Evolutionary conservation across 1,139 yeast genomes (phyloP).

Genomic region (Lodderomyces pseudojiufengensis): DNA sequence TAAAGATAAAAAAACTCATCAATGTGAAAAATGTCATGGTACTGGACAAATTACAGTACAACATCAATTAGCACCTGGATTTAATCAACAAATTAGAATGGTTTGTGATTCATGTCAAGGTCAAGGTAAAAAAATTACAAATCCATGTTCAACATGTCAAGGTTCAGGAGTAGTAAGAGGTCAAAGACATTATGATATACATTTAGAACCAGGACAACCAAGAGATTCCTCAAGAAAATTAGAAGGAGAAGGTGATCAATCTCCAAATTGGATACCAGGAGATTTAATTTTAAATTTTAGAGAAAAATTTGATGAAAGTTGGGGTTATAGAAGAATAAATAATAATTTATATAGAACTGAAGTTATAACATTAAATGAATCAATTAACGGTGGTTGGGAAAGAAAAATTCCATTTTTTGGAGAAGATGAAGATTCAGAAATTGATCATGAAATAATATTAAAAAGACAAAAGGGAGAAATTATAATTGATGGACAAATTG

Average conservation of each 20-base stretch:
- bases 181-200: conserved; percentile 55
- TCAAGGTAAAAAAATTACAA: conserved; percentile 59
- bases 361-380: conserved; percentile 66
- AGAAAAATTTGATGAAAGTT: conserved; percentile 52
- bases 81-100: conserved; percentile 80
- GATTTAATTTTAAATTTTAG: conserved; percentile 59
- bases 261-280: conserved; percentile 81
- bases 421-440: conserved; percentile 6
- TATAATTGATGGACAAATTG: conserved; percentile 67
- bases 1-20: conserved; percentile 64
- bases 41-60: conserved; percentile 64
- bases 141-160: conserved; percentile 63
- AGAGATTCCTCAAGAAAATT: conserved; percentile 57
- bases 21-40: conserved; percentile 71
- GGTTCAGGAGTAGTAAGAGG: conserved; percentile 66
- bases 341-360: conserved; percentile 77
- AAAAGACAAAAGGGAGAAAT: conserved; percentile 48
- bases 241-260: conserved; percentile 78
- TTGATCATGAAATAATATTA: conserved; percentile 30
- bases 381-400: conserved; percentile 76
- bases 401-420: conserved; percentile 57
- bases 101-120: conserved; percentile 82
- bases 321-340: conserved; percentile 86
- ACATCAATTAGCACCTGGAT: conserved; percentile 82
- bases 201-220: conserved; percentile 67